Evolutionary conservation across 164 flowering plant species (phyloP).

Genomic region (Vitis riparia): DNA sequence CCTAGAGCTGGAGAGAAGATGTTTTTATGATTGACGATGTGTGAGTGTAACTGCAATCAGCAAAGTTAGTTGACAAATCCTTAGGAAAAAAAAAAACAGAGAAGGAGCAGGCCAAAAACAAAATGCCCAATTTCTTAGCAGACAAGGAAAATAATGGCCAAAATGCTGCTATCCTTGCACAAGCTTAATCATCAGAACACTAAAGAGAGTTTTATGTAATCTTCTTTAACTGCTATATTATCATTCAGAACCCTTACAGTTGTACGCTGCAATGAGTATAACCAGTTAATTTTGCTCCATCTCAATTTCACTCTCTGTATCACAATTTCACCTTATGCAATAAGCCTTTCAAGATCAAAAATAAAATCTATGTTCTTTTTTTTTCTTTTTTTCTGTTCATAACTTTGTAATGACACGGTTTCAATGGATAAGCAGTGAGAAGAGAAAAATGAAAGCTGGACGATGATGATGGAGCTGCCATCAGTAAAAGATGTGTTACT

Average conservation of each 20-base stretch:
- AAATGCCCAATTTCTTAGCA: background rate
- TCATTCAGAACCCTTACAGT: background rate
- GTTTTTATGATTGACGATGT: background rate
- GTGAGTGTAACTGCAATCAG: no score
- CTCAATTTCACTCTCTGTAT: background rate
- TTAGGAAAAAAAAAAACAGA: no score
- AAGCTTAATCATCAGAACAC: background rate
- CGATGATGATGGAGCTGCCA: no score
- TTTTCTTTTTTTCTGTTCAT: no score
- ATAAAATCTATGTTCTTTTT: no score
- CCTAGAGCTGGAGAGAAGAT: constrained; percentile 27
- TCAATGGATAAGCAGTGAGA: no score
- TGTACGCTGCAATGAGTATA: constrained; percentile 1
- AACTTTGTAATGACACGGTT: no score
- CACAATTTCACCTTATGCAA: background rate
- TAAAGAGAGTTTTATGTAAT: background rate
- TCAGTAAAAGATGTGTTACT: no score
- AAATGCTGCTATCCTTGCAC: background rate
- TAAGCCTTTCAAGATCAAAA: no score
- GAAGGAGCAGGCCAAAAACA: background rate
- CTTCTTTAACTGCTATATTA: background rate
- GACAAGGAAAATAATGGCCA: background rate
- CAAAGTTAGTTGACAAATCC: background rate
- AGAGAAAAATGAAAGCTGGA: no score
- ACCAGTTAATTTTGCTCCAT: background rate